Evolutionary conservation across 169 alveolate species (phyloP).

Genomic region (Eimeria praecox): DNA sequence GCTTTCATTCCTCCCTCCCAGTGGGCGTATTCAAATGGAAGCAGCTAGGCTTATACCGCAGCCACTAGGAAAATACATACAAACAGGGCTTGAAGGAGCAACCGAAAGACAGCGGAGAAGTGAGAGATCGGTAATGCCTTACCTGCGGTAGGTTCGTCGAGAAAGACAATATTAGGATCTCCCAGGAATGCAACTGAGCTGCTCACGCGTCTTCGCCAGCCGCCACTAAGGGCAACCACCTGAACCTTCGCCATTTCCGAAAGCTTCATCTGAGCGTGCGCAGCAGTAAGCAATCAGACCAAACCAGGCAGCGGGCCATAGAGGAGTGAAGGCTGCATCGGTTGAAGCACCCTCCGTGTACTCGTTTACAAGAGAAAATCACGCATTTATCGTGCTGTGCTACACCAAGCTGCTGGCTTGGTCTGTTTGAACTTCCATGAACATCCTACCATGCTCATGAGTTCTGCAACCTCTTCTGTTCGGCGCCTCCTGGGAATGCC

Average conservation of each 20-base stretch:
- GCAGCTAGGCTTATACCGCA: background rate
- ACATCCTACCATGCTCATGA: constrained; percentile 28
- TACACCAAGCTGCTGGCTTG: background rate
- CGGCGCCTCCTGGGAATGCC: constrained; percentile 68
- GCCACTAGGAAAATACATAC: background rate
- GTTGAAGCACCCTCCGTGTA: background rate
- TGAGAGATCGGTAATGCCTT: background rate
- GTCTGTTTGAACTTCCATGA: background rate
- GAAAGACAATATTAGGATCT: constrained; percentile 89
- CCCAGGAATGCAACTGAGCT: constrained; percentile 90
- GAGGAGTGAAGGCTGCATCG: background rate
- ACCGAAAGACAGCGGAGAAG: background rate
- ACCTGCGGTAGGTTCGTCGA: constrained; percentile 73
- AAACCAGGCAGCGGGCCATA: background rate
- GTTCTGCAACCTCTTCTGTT: constrained; percentile 51
- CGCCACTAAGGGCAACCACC: constrained; percentile 54
- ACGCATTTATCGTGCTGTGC: background rate
- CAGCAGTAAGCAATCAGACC: background rate
- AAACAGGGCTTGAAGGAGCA: background rate
- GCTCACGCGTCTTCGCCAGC: constrained; percentile 73
- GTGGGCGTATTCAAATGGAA: background rate
- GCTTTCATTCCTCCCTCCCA: background rate
- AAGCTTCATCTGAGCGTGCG: constrained; percentile 29
- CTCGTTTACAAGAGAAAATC: background rate
- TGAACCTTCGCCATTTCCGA: constrained; percentile 71